Evolutionary conservation across 257 asterid species (phyloP), one percentile per base, ranked within the genome.

Genomic region (Solanum medicagineum): DNA sequence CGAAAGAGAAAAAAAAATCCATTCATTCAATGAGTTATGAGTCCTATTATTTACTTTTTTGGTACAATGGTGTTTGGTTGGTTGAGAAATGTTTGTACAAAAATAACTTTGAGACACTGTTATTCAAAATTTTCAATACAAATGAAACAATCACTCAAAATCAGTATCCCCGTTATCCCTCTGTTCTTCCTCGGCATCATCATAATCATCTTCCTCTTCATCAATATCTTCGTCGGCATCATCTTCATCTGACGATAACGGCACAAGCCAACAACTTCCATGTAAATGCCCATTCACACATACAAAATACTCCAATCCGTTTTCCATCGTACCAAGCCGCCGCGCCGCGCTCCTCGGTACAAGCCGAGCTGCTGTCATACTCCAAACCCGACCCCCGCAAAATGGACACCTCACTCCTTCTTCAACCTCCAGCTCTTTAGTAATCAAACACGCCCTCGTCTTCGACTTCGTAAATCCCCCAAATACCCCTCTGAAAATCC

Each of bases 271-370:
- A 89, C 97, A 95, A 85, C 88, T 56, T 26, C 99, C 98, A 85
- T 92, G 97, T 84, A 95, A 86, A 86, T 94, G 97, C 1, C 98
- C 99, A 63, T 93, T 92, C 73, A 95, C 85, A 89, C 99, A 95
- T 3, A 94, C 99, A 85, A 92, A 95, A 65, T 93, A 93, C 91
- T 93, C 98, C 86, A 93, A 22, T 45, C 89, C 93, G 7, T 87
- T 94, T n/a, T 91, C 96, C 15, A 89, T 83, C 59, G 94, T 89
- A 2, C 96, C 97, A 15, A 95, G 92, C 86, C 97, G 86, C 47
- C 96, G 84, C 0, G 94, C 93, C 17, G 95, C 98, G 74, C 87
- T 91, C 88, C 32, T 89, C 6, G 97, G 97, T 14, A 94, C 82
- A 55, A 95, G 89, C 40, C 93, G 86, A 69, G 97, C 98, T 69